phyloP scores from a whole-genome alignment of 768 basidiomycete genomes.

The Pholiota molesta region DNA sequence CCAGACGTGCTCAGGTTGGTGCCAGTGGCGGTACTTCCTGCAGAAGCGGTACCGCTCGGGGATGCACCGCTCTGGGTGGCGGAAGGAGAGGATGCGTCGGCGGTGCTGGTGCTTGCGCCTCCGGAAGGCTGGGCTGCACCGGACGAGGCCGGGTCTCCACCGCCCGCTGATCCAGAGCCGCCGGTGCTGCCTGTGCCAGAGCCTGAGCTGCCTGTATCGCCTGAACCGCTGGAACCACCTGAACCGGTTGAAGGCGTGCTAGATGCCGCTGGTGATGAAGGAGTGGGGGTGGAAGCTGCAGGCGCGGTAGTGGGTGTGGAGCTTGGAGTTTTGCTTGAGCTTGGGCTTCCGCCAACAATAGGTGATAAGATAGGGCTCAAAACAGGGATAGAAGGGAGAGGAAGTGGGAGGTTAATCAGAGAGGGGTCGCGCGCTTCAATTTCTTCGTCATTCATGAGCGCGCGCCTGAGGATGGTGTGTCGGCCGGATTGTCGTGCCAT shows the following conservation, averaged over 20 bases:
- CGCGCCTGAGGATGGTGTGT: neutral
- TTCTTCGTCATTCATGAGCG: neutral
- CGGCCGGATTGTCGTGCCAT: neutral
- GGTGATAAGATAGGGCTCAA: neutral
- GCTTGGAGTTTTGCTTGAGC: neutral
- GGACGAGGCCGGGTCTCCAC: neutral
- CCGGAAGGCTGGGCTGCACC: neutral
- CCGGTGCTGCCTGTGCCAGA: neutral
- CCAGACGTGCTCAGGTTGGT: neutral
- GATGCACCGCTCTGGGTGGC: neutral
- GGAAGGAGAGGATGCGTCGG: neutral
- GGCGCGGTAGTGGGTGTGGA: neutral
- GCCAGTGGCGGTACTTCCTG: neutral
- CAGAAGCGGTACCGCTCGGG: neutral
- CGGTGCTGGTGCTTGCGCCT: neutral
- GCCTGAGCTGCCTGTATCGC: neutral
- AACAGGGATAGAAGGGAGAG: slow-evolving; percentile 2
- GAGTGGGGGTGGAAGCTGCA: neutral
- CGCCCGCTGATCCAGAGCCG: neutral
- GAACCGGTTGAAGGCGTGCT: neutral
- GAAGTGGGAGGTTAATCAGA: slow-evolving; percentile 7
- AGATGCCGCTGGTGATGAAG: neutral
- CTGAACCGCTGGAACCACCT: neutral
- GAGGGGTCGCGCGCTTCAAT: slow-evolving; percentile 7
- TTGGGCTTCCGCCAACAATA: slow-evolving; percentile 2